Evolutionary conservation across 2,329 filamentous ascomycete genomes (phyloP), one percentile per base, ranked within the genome.

Genomic region (Xylaria multiplex): DNA sequence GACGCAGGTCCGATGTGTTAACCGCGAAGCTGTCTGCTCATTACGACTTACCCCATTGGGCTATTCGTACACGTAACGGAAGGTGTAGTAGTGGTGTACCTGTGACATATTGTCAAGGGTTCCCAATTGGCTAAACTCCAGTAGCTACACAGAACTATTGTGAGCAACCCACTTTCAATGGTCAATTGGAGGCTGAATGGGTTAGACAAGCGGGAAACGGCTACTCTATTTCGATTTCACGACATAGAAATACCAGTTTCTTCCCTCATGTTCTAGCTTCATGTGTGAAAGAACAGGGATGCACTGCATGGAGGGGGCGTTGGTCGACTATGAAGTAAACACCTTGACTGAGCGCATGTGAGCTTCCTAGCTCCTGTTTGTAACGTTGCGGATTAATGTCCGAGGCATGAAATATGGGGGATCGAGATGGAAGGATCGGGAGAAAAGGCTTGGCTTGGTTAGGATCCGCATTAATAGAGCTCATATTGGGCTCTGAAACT

Each of bases 131-230:
- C 19, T 43, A 7, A 24, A 19, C 6, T 37, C 32, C 32, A 32
- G 27, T 53, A 45, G 19, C 40, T 35, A 30, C 46, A 42, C 50
- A 19, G 40, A 61, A 45, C 32, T 56, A 19, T 30, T 46, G 35
- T 57, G 50, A 60, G 19, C n/a, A 58, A 52, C 11, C 65, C 65
- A 67, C 65, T 67, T 65, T 50, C 32, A 35, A 62, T 65, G 65
- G 53, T 48, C 43, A 14, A 27, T 19, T 45, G 30, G 32, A 30
- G 27, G 24, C 24, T 24, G 43, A 35, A 54, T 8, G 13, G 54
- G 42, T 49, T 45, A 49, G 48, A 19, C 43, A 30, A 58, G 40
- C 32, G 46, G 35, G 37, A 54, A 46, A 45, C 43, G 30, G 42
- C 37, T 49, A 22, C n/a, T 59, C 19, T 46, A 24, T 22, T 43